Evolutionary conservation across 805 yeast species (phyloP).

Genomic region (Candida nanaspora): DNA sequence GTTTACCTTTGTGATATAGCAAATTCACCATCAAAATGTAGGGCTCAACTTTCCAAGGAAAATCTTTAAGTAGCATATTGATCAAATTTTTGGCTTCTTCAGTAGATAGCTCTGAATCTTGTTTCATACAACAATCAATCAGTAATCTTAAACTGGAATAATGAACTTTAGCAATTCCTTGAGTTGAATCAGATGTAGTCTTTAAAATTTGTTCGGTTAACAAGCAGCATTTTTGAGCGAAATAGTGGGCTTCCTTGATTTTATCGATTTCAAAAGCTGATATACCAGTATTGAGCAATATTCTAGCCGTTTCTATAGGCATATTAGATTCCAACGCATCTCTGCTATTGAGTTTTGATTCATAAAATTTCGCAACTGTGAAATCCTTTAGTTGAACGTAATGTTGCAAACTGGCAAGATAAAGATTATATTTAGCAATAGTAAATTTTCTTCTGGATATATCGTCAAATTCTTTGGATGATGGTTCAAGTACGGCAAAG

Average conservation of each 20-base stretch:
- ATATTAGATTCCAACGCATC: too few species aligned
- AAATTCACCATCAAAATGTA: constrained; percentile 22
- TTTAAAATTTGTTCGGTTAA: constrained; percentile 14
- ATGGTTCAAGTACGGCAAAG: constrained; percentile 16
- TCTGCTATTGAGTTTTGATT: constrained; percentile 12
- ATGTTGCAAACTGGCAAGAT: constrained; percentile 14
- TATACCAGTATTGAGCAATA: constrained; percentile 24
- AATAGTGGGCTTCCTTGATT: constrained; percentile 7
- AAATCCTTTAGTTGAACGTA: constrained; percentile 24
- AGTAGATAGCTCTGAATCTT: constrained; percentile 7
- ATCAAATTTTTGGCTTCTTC: constrained; percentile 16
- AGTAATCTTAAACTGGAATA: constrained; percentile 19
- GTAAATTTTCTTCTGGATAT: neutral
- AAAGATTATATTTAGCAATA: neutral
- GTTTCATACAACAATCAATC: constrained; percentile 20
- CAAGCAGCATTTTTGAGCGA: constrained; percentile 7
- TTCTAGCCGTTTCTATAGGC: constrained; percentile 18
- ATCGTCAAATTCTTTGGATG: neutral
- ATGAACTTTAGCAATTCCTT: constrained; percentile 14
- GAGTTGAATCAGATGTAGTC: neutral
- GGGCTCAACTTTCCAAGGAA: constrained; percentile 23
- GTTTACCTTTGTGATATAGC: constrained; percentile 7
- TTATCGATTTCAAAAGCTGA: constrained; percentile 5
- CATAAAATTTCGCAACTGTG: constrained; percentile 28
- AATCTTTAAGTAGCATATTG: constrained; percentile 17